Conservation (phyloP, 495 filamentous ascomycete species). For the Jackrogersella minutella region DNA sequence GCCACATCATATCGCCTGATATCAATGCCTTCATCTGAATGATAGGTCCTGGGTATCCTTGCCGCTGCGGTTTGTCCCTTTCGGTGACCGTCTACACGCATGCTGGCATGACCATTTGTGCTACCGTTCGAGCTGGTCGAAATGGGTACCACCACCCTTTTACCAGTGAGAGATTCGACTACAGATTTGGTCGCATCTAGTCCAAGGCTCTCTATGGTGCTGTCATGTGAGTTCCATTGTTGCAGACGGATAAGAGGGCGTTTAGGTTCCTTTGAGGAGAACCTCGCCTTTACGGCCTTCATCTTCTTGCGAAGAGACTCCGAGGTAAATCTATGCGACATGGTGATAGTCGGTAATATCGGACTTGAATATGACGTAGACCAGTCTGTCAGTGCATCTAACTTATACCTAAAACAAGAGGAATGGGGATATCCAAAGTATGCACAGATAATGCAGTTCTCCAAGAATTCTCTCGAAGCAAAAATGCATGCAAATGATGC, state of each 20-base stretch:
- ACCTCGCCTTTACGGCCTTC: not conserved
- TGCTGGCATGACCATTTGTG: not conserved
- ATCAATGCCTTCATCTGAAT: not conserved
- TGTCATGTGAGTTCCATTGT: not conserved
- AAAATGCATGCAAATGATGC: conserved; percentile 9
- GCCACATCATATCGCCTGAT: not conserved
- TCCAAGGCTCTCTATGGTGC: not conserved
- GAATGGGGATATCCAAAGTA: not conserved
- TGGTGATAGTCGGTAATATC: not conserved
- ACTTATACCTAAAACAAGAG: not conserved
- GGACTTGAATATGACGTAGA: not conserved
- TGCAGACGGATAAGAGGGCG: not conserved
- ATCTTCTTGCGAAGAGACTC: conserved; percentile 14
- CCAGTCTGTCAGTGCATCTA: not conserved
- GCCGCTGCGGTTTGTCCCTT: not conserved
- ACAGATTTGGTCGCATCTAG: not conserved
- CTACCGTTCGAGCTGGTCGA: no score
- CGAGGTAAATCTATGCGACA: conserved; percentile 8
- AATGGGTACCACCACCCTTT: no score
- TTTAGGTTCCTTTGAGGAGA: not conserved
- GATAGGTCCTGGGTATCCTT: not conserved
- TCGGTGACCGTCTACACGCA: not conserved
- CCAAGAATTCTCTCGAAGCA: not conserved
- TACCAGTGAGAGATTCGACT: not conserved
- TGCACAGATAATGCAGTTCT: conserved; percentile 1